Conservation (phyloP, 306 rosid genomes). For the Malus fusca region DNA sequence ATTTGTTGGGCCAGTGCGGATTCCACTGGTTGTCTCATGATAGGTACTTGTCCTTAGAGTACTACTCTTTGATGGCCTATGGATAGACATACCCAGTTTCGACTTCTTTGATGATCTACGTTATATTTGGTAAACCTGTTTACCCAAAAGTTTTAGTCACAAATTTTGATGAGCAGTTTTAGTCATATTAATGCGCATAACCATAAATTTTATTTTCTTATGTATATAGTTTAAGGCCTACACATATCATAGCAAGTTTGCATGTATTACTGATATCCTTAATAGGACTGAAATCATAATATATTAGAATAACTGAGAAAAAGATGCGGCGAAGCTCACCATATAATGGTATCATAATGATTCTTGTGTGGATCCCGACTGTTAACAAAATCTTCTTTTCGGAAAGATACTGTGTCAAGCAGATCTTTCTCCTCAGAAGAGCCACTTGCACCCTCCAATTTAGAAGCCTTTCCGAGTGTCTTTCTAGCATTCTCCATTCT, state of each 20-base stretch:
- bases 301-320: constrained; percentile 1
- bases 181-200: not conserved
- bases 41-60: not conserved
- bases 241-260: not conserved
- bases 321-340: constrained; percentile 32
- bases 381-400: constrained; percentile 61
- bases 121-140: not conserved
- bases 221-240: not conserved
- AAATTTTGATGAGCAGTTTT: not conserved
- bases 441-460: constrained; percentile 23
- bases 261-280: not conserved
- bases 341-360: constrained; percentile 70
- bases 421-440: constrained; percentile 35
- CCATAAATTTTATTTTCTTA: not conserved
- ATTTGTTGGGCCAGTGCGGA: not conserved
- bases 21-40: not conserved
- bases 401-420: constrained; percentile 47
- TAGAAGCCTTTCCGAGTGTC: constrained; percentile 28
- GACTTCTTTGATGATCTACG: not conserved
- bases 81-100: not conserved
- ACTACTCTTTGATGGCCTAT: not conserved
- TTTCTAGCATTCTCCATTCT: constrained; percentile 33
- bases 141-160: not conserved
- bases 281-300: not conserved
- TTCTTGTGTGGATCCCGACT: constrained; percentile 37